phyloP scores from a whole-genome alignment of 2,329 filamentous ascomycete genomes.

The Knoxdaviesia capensis region DNA sequence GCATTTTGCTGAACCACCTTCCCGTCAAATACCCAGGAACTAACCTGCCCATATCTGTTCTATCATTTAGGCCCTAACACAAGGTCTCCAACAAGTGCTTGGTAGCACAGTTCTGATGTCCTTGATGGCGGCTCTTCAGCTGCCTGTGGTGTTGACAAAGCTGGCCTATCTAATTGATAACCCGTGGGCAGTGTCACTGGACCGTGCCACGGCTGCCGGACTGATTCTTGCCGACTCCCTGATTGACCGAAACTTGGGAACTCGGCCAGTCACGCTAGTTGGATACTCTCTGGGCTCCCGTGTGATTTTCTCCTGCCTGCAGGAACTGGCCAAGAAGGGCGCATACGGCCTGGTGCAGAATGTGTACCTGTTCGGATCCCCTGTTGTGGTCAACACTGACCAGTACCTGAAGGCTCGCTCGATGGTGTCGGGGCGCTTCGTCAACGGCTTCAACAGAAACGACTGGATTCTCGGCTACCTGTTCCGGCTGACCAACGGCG shows the following conservation, averaged over 20 bases:
- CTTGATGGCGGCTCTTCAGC: conserved; percentile 78
- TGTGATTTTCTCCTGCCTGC: conserved; percentile 80
- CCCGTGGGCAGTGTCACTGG: conserved; percentile 91
- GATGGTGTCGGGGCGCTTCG: conserved; percentile 80
- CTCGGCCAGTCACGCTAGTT: conserved; percentile 77
- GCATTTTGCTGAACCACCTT: background rate
- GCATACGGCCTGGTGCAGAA: conserved; percentile 83
- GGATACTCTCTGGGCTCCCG: conserved; percentile 86
- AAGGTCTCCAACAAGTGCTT: conserved; percentile 87
- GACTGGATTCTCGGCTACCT: conserved; percentile 97
- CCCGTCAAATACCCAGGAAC: background rate
- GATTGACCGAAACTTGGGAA: conserved; percentile 77
- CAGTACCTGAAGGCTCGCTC: conserved; percentile 66
- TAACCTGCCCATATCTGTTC: conserved; percentile 8
- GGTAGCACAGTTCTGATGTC: conserved; percentile 74
- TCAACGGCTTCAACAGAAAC: conserved; percentile 85
- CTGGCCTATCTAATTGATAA: conserved; percentile 94
- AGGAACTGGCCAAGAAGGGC: conserved; percentile 66
- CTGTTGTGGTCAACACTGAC: conserved; percentile 76
- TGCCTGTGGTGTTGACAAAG: conserved; percentile 86
- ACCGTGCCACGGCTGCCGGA: conserved; percentile 71
- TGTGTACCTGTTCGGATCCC: conserved; percentile 85
- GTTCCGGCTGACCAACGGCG: conserved; percentile 83
- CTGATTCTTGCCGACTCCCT: conserved; percentile 88
- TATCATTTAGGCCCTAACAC: conserved; percentile 55